Conservation (phyloP, 345 rosid genomes). For the Pugionium dolabratum region DNA sequence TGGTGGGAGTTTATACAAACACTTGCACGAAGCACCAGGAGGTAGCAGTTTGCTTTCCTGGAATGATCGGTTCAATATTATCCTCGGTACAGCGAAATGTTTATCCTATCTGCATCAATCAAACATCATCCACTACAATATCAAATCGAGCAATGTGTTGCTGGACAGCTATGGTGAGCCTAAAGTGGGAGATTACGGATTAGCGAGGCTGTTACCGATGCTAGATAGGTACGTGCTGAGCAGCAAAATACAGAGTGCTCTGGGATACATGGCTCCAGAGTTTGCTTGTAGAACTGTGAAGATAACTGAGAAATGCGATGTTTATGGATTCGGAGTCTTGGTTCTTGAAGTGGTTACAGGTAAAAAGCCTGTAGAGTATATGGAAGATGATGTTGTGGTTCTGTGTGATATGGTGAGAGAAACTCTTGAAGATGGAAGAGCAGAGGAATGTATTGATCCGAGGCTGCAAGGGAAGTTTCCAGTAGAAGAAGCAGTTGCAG, state of each 20-base stretch:
- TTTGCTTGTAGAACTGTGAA: constrained; percentile 94
- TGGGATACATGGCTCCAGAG: constrained; percentile 99
- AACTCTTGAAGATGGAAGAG: constrained; percentile 83
- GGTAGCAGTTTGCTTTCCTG: constrained; percentile 66
- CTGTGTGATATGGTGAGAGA: constrained; percentile 95
- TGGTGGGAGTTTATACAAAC: constrained; percentile 87
- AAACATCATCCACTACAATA: constrained; percentile 87
- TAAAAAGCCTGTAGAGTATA: constrained; percentile 96
- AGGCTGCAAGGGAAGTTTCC: constrained; percentile 74
- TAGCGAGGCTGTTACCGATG: constrained; percentile 91
- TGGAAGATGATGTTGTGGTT: constrained; percentile 99
- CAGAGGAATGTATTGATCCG: constrained; percentile 78
- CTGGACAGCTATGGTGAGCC: constrained; percentile 78
- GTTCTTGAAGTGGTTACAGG: constrained; percentile 85
- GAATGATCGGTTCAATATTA: constrained; percentile 83
- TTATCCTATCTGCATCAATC: constrained; percentile 81
- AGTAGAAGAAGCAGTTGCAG: constrained; percentile 83
- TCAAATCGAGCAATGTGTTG: constrained; percentile 89
- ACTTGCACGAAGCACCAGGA: constrained; percentile 69
- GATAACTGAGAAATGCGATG: constrained; percentile 93
- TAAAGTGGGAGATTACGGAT: constrained; percentile 89
- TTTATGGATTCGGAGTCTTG: constrained; percentile 89
- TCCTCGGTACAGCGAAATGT: constrained; percentile 87
- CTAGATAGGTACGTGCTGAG: constrained; percentile 85
- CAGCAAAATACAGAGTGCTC: constrained; percentile 95